A percentile compares a stretch with the other conserved stretches of the same genome.
Conservation (phyloP, 441 rosid genomes). For the Francoa sonchifolia region DNA sequence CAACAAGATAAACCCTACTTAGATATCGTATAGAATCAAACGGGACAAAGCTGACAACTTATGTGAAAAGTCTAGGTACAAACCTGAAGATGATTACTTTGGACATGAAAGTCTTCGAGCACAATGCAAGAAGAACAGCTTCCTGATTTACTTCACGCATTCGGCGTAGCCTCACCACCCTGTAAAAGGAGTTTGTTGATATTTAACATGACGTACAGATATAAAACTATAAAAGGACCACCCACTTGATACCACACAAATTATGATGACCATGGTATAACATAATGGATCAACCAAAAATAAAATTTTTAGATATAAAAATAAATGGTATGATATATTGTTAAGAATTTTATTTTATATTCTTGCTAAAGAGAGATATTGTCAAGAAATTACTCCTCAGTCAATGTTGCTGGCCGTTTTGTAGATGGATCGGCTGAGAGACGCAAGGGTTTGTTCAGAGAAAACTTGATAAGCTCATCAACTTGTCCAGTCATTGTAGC, state of each 20-base stretch:
- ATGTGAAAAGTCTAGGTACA: conserved; percentile 2
- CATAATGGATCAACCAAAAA: not conserved
- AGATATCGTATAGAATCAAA: not conserved
- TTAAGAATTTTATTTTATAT: conserved; percentile 1
- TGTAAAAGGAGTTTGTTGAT: conserved; percentile 18
- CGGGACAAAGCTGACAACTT: conserved; percentile 6
- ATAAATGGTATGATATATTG: conserved; percentile 1
- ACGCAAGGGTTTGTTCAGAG: conserved; percentile 74
- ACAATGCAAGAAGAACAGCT: conserved; percentile 87
- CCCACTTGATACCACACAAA: no score
- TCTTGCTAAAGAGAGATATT: conserved; percentile 9
- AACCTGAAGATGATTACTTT: conserved; percentile 90
- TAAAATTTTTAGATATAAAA: conserved; percentile 4
- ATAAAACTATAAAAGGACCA: no score
- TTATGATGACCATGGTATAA: not conserved
- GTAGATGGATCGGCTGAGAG: conserved; percentile 91
- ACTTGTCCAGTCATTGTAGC: conserved; percentile 98
- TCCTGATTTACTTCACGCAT: conserved; percentile 83
- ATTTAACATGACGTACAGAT: conserved; percentile 1
- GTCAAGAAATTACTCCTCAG: conserved; percentile 57
- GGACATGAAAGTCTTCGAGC: conserved; percentile 73
- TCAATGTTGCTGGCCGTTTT: conserved; percentile 71
- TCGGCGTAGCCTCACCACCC: conserved; percentile 89
- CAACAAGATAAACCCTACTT: conserved; percentile 2
- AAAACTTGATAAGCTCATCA: conserved; percentile 79